These are phyloP conservation scores for Martiniozyma asiatica DNA, from an alignment of 1,139 yeast genomes.

Conservation along the genomic window DNA sequence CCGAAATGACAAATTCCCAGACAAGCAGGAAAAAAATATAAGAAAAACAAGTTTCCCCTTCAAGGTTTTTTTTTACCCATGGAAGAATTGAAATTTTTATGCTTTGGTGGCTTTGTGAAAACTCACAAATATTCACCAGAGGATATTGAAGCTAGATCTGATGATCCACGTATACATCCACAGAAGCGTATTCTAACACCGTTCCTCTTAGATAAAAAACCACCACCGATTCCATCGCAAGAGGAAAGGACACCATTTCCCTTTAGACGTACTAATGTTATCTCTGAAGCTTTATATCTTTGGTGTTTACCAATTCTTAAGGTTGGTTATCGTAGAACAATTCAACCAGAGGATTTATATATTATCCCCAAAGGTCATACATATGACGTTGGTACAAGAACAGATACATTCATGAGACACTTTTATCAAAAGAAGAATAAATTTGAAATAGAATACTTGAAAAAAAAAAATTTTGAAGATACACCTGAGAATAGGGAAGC, in stretches of 20 bases:
- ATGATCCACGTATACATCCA: constrained; percentile 11
- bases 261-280: constrained; percentile 22
- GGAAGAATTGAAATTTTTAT: constrained; percentile 4
- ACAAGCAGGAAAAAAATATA: too few species aligned
- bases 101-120: constrained; percentile 5
- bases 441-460: constrained; percentile 21
- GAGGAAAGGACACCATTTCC: constrained; percentile 39
- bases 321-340: constrained; percentile 57
- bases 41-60: too few species aligned
- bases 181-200: constrained; percentile 18
- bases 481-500: constrained; percentile 16
- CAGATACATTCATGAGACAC: constrained; percentile 27
- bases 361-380: constrained; percentile 35
- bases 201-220: constrained; percentile 12
- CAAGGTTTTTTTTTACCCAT: too few species aligned
- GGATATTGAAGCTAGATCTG: constrained; percentile 11
- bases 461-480: constrained; percentile 14
- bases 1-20: too few species aligned
- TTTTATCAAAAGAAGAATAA: constrained; percentile 28
- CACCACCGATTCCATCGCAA: constrained; percentile 31
- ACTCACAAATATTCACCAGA: constrained; percentile 7
- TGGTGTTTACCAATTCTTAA: constrained; percentile 52
- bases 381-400: constrained; percentile 33
- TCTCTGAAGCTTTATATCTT: constrained; percentile 32
- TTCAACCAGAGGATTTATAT: constrained; percentile 53